These are phyloP conservation scores for Artemisia tridentata DNA, from an alignment of 129 eudicot genomes.

Conservation along the genomic window DNA sequence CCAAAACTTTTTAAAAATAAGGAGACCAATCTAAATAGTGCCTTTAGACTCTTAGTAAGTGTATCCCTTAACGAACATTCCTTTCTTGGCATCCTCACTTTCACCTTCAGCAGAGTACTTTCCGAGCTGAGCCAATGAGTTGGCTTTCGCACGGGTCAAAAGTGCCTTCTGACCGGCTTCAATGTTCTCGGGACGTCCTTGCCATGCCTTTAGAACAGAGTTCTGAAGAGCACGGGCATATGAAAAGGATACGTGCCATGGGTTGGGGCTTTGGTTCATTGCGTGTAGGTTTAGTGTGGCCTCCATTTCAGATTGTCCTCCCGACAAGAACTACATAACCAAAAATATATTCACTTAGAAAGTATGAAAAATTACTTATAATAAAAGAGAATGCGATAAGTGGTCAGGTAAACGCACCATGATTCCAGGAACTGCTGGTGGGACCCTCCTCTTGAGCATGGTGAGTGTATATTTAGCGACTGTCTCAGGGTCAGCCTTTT, in stretches of 20 bases:
- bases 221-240: conserved; percentile 92
- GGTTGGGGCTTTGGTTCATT: conserved; percentile 95
- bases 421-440: conserved; percentile 95
- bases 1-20: conserved; percentile 2
- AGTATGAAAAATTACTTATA: not conserved
- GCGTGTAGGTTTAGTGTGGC: conserved; percentile 83
- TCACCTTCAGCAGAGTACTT: conserved; percentile 91
- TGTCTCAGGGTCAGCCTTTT: conserved; percentile 81
- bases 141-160: conserved; percentile 80
- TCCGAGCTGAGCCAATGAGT: conserved; percentile 90
- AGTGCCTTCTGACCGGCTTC: conserved; percentile 84
- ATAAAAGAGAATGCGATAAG: not conserved
- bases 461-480: conserved; percentile 75
- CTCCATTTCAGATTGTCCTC: conserved; percentile 91
- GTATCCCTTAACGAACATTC: conserved; percentile 89
- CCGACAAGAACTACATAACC: conserved; percentile 74
- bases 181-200: conserved; percentile 74
- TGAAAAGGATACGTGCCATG: conserved; percentile 89
- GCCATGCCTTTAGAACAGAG: conserved; percentile 88
- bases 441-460: conserved; percentile 93
- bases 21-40: not conserved
- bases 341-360: not conserved
- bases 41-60: conserved; percentile 48
- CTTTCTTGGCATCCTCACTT: conserved; percentile 79
- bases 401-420: conserved; percentile 46